Conservation (phyloP, 208 protist genomes). For the Trypanosoma scelopori region DNA sequence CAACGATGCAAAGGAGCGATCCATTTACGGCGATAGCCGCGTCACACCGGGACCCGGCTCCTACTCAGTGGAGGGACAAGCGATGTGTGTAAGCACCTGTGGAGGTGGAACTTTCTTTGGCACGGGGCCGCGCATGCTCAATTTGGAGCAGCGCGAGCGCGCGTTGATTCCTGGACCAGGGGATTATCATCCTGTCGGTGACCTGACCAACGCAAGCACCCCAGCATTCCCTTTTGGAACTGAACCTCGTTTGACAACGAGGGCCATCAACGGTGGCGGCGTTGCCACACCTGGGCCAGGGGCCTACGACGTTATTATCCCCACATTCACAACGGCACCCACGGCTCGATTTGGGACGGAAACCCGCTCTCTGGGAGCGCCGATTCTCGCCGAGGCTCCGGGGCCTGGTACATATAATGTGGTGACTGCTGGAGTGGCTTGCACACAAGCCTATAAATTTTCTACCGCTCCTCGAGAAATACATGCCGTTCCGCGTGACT, state of each 20-base stretch:
- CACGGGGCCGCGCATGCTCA: constrained; percentile 24
- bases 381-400: constrained; percentile 18
- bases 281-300: constrained; percentile 35
- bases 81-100: neutral
- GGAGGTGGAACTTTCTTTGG: constrained; percentile 25
- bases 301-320: constrained; percentile 27
- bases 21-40: constrained; percentile 8
- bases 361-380: constrained; percentile 7
- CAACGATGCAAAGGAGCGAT: neutral
- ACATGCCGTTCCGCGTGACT: neutral
- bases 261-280: neutral
- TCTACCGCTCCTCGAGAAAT: constrained; percentile 29
- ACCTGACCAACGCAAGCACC: neutral
- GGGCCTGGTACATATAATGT: constrained; percentile 34
- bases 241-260: constrained; percentile 25
- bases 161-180: constrained; percentile 28
- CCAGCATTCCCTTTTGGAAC: constrained; percentile 43
- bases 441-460: constrained; percentile 25
- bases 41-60: constrained; percentile 49
- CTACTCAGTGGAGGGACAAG: constrained; percentile 29
- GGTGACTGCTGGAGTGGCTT: neutral
- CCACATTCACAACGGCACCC: constrained; percentile 23
- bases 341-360: constrained; percentile 18
- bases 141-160: constrained; percentile 14
- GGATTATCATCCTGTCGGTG: constrained; percentile 23